These are phyloP conservation scores for Closterium sp. DNA, from an alignment of 139 green algal genomes.

Conservation along the genomic window DNA sequence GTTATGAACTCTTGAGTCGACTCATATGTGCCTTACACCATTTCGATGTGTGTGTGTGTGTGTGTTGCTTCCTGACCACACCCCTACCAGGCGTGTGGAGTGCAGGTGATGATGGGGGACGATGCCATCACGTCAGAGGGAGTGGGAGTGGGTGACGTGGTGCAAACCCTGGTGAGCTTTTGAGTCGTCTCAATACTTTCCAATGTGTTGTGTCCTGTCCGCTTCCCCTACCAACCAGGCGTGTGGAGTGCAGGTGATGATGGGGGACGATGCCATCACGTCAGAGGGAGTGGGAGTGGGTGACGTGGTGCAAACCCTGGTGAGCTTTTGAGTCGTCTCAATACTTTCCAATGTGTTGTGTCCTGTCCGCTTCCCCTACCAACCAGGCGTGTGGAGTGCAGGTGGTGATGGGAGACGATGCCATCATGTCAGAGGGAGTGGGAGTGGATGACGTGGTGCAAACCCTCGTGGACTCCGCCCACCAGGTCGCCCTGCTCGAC, in stretches of 20 bases:
- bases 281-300: conserved; percentile 38
- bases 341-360: too few relatives aligned
- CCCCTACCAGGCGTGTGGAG: conserved; percentile 5
- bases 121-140: conserved; percentile 22
- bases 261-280: conserved; percentile 17
- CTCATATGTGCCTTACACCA: too few relatives aligned
- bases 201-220: too few relatives aligned
- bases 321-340: too few relatives aligned
- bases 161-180: too few relatives aligned
- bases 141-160: conserved; percentile 21
- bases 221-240: neutral
- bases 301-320: neutral
- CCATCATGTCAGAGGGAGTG: conserved; percentile 22
- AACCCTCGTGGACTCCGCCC: conserved; percentile 28
- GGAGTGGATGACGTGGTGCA: conserved; percentile 37
- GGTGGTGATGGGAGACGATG: conserved; percentile 23
- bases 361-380: neutral
- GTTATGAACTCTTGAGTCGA: too few relatives aligned
- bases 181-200: too few relatives aligned
- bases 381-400: conserved; percentile 16
- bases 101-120: conserved; percentile 10
- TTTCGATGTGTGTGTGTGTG: too few relatives aligned
- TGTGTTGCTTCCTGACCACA: neutral
- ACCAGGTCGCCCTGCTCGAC: neutral
- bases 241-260: conserved; percentile 17